Base-by-base conservation (phyloP, 2,329 filamentous ascomycete species). In the Colletotrichum tofieldiae region DNA sequence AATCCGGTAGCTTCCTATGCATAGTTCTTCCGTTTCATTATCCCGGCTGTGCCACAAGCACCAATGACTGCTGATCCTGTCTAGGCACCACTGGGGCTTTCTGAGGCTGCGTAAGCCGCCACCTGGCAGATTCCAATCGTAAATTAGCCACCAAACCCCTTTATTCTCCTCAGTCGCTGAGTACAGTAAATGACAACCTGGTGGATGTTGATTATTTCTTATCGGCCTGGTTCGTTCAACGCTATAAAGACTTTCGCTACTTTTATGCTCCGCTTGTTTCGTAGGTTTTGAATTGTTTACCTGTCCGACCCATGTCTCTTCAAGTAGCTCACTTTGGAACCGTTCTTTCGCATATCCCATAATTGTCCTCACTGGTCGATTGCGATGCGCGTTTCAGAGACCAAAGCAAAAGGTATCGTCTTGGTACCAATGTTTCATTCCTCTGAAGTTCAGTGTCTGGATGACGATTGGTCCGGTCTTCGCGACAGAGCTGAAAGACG, bases 401-500 rank as follows among this genome's bases (percentile, higher is more conserved):
- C 11, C 6, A 12, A 7, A 32, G 5, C 55, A 8, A 20, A 16
- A 26, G 20, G n/a, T 32, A n/a, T 47, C 3, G 6, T 51, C 18
- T 26, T 49, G 14, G 45, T 49, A 20, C 56, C 51, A 14, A 67
- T 71, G 32, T 23, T 66, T 20, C 63, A 67, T 49, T 49, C 41
- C 11, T 45, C 32, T 3, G 63, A 71, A 26, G 49, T 64, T 2
- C 47, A 43, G 1, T 71, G 64, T 23, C 56, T 41, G 1, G 75
- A 81, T 26, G 81, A 83, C 67, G 78, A 82, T 72, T 82, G 81
- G 81, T 79, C 80, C 29, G 81, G 81, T 2, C 51, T 81, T 29
- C 72, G 74, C 3, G 76, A 80, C 68, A 69, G 76, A 47, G 76
- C 75, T 12, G 77, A 80, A 68, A 76, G 81, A 56, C 79, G 79